Base-by-base conservation (phyloP, 2,329 filamentous ascomycete species). In the Trichoderma sp. region DNA sequence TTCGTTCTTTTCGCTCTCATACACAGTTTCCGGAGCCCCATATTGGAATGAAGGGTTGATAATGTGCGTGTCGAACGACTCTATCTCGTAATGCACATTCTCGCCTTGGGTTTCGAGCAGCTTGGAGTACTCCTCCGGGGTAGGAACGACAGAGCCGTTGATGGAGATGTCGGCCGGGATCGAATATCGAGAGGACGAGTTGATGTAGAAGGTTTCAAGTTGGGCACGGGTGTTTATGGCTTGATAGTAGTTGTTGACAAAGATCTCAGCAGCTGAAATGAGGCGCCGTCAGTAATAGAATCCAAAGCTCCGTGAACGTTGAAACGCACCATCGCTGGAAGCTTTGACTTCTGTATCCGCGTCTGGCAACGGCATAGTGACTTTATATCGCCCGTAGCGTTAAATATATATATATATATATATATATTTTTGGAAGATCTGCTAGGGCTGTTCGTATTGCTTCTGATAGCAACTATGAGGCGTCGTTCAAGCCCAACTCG, bases 11-110 rank as follows among this genome's bases (percentile, higher is more conserved):
- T 81, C 79, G 52, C 80, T 79, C 3, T 78, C 74, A 46, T 80
- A 75, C 30, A 82, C 76, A 70, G 74, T 79, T 6, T 84, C 84
- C 3, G 85, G 83, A n/a, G 86, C 87, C 32, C 86, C 86, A 72
- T 86, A 81, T 61, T 81, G 80, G 76, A 89, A 92, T 69, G 86
- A 85, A 13, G 87, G 85, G 80, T 95, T 96, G 75, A 95, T 82
- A 58, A 94, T 87, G 72, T 96, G 92, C 69, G 89, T 89, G 79
- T 97, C 92, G 74, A 90, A 88, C 16, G 88, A 89, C 75, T 93
- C 89, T 67, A 93, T 84, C 68, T 95, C 91, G 80, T 93, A 96
- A 73, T 84, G 80, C 18, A 89, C 80, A 81, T 81, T 73, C 72
- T 80, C 55, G 82, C 87, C 79, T 69, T 93, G 88, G 6, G 85